Percentiles rank a stretch among this genome's conserved stretches.
Conservation (phyloP, 1,284 basidiomycete genomes). For the Porogramme epimiltina region DNA sequence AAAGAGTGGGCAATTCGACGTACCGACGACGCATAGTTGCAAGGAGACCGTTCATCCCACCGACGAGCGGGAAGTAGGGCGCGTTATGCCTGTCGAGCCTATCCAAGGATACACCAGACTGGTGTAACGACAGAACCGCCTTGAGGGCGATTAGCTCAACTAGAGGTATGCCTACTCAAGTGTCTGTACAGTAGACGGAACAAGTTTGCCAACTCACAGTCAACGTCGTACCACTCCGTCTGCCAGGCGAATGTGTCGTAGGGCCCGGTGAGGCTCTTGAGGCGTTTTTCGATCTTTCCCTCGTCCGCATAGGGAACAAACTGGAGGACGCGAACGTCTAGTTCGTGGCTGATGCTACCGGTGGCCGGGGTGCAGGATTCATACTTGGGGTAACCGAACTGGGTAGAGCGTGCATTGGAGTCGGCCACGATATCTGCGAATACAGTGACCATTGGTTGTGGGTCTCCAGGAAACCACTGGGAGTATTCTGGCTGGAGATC, state of each 20-base stretch:
- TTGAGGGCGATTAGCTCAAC: slow-evolving; percentile 35
- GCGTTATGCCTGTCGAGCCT: slow-evolving; percentile 5
- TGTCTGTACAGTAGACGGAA: background rate
- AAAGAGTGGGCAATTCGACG: background rate
- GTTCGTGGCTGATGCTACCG: slow-evolving; percentile 20
- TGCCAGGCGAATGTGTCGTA: slow-evolving; percentile 37
- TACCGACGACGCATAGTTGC: slow-evolving; percentile 1
- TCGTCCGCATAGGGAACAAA: slow-evolving; percentile 42
- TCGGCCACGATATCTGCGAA: no score
- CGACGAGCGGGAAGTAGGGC: background rate
- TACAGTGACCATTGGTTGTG: no score
- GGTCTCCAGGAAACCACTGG: no score
- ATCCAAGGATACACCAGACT: background rate
- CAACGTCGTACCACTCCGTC: slow-evolving; percentile 38
- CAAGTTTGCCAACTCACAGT: slow-evolving; percentile 36
- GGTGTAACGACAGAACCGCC: slow-evolving; percentile 6
- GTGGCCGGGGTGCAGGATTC: slow-evolving; percentile 36
- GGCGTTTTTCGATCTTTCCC: slow-evolving; percentile 27
- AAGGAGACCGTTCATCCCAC: background rate
- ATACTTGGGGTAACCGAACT: slow-evolving; percentile 28
- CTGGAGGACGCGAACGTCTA: slow-evolving; percentile 5
- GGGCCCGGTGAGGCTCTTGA: slow-evolving; percentile 13
- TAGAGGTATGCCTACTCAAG: no score
- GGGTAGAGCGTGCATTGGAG: background rate
- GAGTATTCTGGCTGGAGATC: no score